Percentiles rank a stretch among this genome's conserved stretches.
Evolutionary conservation across 371 early-diverging fungal species (phyloP).

Genomic region (Rhizopus delemar): DNA sequence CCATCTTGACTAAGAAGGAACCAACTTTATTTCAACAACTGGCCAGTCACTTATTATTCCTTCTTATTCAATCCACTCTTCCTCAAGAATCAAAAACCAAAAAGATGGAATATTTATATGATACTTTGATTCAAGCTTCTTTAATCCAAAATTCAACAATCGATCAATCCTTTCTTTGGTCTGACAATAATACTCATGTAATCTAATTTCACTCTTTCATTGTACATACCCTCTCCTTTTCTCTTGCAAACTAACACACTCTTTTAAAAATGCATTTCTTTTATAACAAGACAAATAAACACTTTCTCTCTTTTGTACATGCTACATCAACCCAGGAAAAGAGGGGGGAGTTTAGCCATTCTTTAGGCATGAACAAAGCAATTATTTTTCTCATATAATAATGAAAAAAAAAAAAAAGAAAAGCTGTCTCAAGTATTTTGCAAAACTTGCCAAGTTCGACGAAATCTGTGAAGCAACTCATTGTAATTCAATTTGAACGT

Average conservation of each 20-base stretch:
- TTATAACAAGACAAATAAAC: no score
- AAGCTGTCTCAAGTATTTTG: no score
- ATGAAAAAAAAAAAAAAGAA: no score
- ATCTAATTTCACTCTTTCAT: background rate
- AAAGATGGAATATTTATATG: conserved; percentile 49
- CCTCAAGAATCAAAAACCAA: conserved; percentile 10
- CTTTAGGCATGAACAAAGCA: no score
- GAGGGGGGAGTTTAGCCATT: no score
- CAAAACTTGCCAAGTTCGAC: no score
- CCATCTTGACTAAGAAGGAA: conserved; percentile 27
- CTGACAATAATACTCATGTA: conserved; percentile 24
- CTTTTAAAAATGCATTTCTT: conserved; percentile 17
- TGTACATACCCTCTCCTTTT: background rate
- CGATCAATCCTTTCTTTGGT: conserved; percentile 47
- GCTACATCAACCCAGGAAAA: no score
- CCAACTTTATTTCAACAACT: conserved; percentile 14
- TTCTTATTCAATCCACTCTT: conserved; percentile 30
- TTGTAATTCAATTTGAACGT: no score
- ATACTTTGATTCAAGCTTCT: conserved; percentile 45
- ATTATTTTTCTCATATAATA: no score
- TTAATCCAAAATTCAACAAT: conserved; percentile 25
- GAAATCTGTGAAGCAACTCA: no score
- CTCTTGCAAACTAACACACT: no score
- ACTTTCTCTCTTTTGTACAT: no score
- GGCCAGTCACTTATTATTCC: conserved; percentile 34